These are phyloP conservation scores for Cystoisospora suis DNA, from an alignment of 169 alveolate species.

Conservation along the genomic window DNA sequence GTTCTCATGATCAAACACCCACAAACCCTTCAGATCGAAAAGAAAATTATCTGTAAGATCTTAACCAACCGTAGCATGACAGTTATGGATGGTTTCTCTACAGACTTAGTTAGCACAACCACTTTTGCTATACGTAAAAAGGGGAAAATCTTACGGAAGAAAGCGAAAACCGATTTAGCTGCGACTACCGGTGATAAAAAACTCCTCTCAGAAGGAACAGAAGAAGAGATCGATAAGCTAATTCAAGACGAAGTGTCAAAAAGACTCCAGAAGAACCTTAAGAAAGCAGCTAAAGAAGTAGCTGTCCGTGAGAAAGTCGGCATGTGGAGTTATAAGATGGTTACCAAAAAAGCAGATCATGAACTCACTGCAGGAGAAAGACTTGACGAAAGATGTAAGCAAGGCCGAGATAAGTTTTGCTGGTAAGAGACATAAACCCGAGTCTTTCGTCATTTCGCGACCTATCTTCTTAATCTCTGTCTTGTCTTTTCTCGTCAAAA, in stretches of 20 bases:
- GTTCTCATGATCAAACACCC: constrained; percentile 66
- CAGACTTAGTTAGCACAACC: constrained; percentile 71
- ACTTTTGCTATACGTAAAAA: constrained; percentile 37
- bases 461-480: too few relatives aligned
- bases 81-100: constrained; percentile 57
- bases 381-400: constrained; percentile 72
- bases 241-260: constrained; percentile 34
- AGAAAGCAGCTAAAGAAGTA: constrained; percentile 32
- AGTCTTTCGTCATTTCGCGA: too few relatives aligned
- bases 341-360: constrained; percentile 34
- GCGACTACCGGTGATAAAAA: not conserved
- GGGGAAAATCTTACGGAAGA: not conserved
- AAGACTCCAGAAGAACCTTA: constrained; percentile 29
- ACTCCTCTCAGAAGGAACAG: not conserved
- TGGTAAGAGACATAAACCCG: constrained; percentile 61
- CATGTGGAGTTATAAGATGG: constrained; percentile 68
- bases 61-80: constrained; percentile 67
- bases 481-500: too few relatives aligned
- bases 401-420: constrained; percentile 78
- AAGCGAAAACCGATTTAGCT: not conserved
- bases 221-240: not conserved
- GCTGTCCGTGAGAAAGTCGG: constrained; percentile 74
- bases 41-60: constrained; percentile 44
- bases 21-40: constrained; percentile 59
- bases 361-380: constrained; percentile 75